Evolutionary conservation across 1,284 basidiomycete genomes (phyloP), one percentile per base, ranked within the genome.

Genomic region (Trichosporon inkin): DNA sequence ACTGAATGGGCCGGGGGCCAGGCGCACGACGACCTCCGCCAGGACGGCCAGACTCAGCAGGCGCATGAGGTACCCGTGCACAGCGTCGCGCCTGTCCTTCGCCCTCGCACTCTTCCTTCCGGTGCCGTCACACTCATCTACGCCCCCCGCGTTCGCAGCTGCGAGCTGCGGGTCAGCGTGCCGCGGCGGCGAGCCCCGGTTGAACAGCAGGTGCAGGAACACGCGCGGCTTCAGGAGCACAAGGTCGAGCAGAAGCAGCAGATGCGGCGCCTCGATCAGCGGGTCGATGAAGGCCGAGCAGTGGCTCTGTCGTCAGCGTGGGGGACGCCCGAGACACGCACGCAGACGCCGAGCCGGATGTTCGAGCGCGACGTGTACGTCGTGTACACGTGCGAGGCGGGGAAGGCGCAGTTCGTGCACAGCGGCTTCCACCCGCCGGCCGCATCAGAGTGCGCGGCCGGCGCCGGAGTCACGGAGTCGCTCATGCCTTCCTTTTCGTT

Each of bases 181-280:
- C 10, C 67, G 60, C 1, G 88, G 88, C 44, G 83, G 81, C 1
- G 86, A 79, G 5, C 86, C 89, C 44, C 90, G 82, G 70, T 96
- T 96, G 74, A 90, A 95, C n/a, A 96, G 79, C 22, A 96, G 78
- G 78, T 96, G 92, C 13, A 90, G 82, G 72, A 89, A 95, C 1
- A 94, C 92, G 20, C 86, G 86, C 19, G 89, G 82, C 74, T 94
- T 95, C 44, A 95, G 83, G 24, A 95, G 82, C 56, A 95, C 88
- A 10, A 95, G 81, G 75, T 95, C 92, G 47, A 95, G 81, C 1
- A 91, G 78, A 19, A 95, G 80, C 0, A 87, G 86, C 55, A 93
- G 79, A 0, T 82, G 79, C 65, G 92, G 90, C 65, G 93, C 88
- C 72, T 95, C 91, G 62, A 95, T 89, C 66, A 94, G 90, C 60